Evolutionary conservation across 371 early-diverging fungal genomes (phyloP), one percentile per base, ranked within the genome.

Genomic region (Rhizopus stolonifer): DNA sequence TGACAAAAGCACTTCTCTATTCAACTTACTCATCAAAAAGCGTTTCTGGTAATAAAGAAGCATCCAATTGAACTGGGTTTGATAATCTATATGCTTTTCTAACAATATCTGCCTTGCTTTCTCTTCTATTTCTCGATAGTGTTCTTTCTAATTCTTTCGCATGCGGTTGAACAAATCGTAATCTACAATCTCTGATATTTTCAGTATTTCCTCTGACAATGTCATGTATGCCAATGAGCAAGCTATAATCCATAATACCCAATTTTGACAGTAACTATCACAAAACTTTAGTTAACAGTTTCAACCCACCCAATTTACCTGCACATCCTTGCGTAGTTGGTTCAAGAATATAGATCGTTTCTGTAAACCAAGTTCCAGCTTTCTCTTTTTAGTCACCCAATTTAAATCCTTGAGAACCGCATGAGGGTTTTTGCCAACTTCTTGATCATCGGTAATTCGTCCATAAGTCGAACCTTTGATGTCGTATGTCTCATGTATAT

Each of bases 171-270:
- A 33, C 33, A 32, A 9, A 44, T 3, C 44, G 23, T 45, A 32
- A 17, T 9, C n/a, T 38, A 18, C 48, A 79, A 68, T 94, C 94
- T 51, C 94, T 85, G 33, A 94, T 84, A 32, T 84, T 83, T 46
- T 91, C 88, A 42, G 69, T 71, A 69, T 98, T 96, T 39, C 94
- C 96, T 25, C 86, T 83, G 14, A 64, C 72, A 55, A 78, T 49
- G 64, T 95, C 90, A 64, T 97, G 96, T n/a, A 92, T 78, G 6
- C 98, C 98, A 19, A 97, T 70, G 18, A 98, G 72, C 47, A 98
- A 71, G 54, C 93, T 93, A 74, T 98, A 98, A 69, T 98, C 98
- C 98, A 98, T 98, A 49, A 98, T 97, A 40, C 92, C 86, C 48
- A 90, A 70, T 10, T 64, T 60, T 17, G 77, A 68, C 42, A 97